Evolutionary conservation across 805 yeast genomes (phyloP).

Genomic region (Ogataea pilisensis): DNA sequence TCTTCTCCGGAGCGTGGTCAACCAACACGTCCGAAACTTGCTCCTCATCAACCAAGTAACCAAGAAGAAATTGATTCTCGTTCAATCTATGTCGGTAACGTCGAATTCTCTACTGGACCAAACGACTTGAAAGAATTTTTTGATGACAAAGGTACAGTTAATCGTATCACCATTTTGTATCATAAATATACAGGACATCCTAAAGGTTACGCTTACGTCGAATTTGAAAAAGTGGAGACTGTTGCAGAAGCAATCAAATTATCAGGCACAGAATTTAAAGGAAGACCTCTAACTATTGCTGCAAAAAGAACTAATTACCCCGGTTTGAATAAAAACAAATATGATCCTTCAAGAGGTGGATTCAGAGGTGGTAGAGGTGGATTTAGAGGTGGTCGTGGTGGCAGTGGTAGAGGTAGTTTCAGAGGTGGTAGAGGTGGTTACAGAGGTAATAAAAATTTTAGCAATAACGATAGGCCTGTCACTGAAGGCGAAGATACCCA

Average conservation of each 20-base stretch:
- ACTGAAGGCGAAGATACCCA: not conserved
- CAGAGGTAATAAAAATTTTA: not conserved
- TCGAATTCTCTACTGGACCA: constrained; percentile 73
- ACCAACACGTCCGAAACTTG: constrained; percentile 13
- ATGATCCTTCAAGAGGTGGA: constrained; percentile 8
- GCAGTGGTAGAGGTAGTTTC: not conserved
- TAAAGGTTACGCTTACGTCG: constrained; percentile 83
- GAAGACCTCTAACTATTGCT: constrained; percentile 62
- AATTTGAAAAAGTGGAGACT: constrained; percentile 59
- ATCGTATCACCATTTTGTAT: constrained; percentile 71
- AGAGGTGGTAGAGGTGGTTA: not conserved
- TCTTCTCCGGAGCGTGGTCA: constrained; percentile 2
- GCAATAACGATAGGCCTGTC: not conserved
- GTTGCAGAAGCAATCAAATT: constrained; percentile 62
- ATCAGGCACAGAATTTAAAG: constrained; percentile 61
- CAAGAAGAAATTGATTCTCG: constrained; percentile 64
- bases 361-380: constrained; percentile 11
- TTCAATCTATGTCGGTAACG: constrained; percentile 79
- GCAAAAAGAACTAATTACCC: constrained; percentile 81
- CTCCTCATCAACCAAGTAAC: constrained; percentile 31
- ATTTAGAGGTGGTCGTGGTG: constrained; percentile 5
- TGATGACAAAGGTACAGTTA: constrained; percentile 63
- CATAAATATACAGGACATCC: constrained; percentile 75
- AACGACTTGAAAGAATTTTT: constrained; percentile 74
- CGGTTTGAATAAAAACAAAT: constrained; percentile 34